Conservation (phyloP, 441 rosid species). For the Lepidium campestre region DNA sequence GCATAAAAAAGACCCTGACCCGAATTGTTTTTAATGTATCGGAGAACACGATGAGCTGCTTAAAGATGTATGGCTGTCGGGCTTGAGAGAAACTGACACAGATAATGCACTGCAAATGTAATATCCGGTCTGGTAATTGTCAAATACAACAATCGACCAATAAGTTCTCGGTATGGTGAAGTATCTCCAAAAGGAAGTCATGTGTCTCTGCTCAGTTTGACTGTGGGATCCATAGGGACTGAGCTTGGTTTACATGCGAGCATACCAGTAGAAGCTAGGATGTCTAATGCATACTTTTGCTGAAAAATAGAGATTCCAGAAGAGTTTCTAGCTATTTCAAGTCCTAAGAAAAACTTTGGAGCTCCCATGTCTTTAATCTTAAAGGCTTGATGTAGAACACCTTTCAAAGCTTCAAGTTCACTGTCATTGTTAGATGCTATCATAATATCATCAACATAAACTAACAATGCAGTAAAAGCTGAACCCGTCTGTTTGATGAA, state of each 20-base stretch:
- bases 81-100: neutral
- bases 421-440: too few relatives aligned
- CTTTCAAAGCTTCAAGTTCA: too few relatives aligned
- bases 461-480: too few relatives aligned
- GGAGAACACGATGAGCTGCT: neutral
- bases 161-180: rapidly evolving
- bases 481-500: too few relatives aligned
- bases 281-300: neutral
- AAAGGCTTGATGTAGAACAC: too few relatives aligned
- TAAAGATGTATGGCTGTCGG: too few relatives aligned
- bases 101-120: neutral
- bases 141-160: neutral
- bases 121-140: neutral
- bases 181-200: rapidly evolving
- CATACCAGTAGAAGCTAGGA: neutral
- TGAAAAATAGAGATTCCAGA: neutral
- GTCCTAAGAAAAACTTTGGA: neutral
- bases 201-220: neutral
- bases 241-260: neutral
- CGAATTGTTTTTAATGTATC: neutral
- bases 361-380: too few relatives aligned
- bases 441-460: too few relatives aligned
- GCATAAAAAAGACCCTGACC: neutral
- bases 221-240: neutral
- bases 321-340: neutral